A percentile compares a stretch with the other conserved stretches of the same genome.
phyloP scores from a whole-genome alignment of 73 alveolate species.

The Paramecium octaurelia region DNA sequence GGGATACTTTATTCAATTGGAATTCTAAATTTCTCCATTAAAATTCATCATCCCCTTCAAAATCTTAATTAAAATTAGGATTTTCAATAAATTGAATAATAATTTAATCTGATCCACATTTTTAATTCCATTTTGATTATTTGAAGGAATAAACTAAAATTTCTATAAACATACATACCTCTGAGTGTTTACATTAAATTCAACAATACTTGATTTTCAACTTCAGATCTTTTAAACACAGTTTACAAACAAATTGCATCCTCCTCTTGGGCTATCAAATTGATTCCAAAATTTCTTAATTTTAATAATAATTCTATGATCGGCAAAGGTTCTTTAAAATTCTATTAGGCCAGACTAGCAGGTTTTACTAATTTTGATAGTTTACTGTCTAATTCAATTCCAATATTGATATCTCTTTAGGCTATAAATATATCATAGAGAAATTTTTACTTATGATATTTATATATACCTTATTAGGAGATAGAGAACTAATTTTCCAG shows the following conservation, averaged over 20 bases:
- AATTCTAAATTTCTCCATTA: background rate
- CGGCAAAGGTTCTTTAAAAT: background rate
- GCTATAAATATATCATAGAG: background rate
- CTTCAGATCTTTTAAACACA: background rate
- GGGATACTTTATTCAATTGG: conserved; percentile 6
- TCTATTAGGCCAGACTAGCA: background rate
- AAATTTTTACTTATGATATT: background rate
- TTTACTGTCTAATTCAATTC: background rate
- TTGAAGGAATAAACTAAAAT: background rate
- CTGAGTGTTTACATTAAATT: conserved; percentile 10
- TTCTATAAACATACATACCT: background rate
- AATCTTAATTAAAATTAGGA: background rate
- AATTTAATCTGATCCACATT: background rate
- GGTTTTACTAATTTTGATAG: background rate
- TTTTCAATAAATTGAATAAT: background rate
- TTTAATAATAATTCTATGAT: background rate
- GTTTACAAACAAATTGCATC: conserved; percentile 29
- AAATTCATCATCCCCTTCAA: conserved; percentile 27
- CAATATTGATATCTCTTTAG: background rate
- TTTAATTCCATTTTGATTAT: background rate
- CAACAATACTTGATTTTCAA: conserved; percentile 9
- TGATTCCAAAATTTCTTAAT: conserved; percentile 9
- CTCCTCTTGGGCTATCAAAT: conserved; percentile 5
- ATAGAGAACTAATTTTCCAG: background rate
- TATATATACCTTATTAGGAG: background rate